A percentile compares a stretch with the other conserved stretches of the same genome.
These are phyloP conservation scores for Alternaria rosae DNA, from an alignment of 2,329 filamentous ascomycete genomes.

Conservation along the genomic window DNA sequence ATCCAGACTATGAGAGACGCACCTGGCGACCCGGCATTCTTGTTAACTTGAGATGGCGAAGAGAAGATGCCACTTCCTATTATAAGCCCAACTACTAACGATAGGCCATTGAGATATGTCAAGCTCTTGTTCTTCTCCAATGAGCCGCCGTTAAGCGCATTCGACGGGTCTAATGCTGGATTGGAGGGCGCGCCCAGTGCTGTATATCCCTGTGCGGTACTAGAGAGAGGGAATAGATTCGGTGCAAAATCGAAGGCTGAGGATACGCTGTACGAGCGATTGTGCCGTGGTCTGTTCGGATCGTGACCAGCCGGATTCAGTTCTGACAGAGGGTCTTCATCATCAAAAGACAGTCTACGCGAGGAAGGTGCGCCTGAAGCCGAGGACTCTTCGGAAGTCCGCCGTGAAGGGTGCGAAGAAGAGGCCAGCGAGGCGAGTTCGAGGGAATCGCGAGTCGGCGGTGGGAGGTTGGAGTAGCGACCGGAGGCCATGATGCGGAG, in stretches of 20 bases:
- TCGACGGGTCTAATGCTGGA: constrained; percentile 59
- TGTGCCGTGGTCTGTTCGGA: constrained; percentile 53
- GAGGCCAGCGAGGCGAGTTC: constrained; percentile 95
- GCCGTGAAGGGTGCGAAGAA: constrained; percentile 71
- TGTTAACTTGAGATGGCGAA: constrained; percentile 90
- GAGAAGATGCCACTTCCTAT: constrained; percentile 98
- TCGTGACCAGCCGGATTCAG: constrained; percentile 62
- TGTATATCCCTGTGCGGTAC: constrained; percentile 79
- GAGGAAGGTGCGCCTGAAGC: constrained; percentile 92
- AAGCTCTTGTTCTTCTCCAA: constrained; percentile 95
- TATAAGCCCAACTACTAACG: constrained; percentile 88
- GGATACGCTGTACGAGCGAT: constrained; percentile 84
- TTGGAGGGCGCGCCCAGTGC: constrained; percentile 80
- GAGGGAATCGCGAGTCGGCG: constrained; percentile 80
- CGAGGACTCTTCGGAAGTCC: constrained; percentile 75
- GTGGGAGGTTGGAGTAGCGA: constrained; percentile 47
- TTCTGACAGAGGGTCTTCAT: constrained; percentile 76
- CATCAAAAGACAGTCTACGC: constrained; percentile 84
- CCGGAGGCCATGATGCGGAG: constrained; percentile 43
- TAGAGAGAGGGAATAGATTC: constrained; percentile 89
- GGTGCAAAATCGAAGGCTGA: constrained; percentile 96
- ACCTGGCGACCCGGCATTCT: constrained; percentile 88
- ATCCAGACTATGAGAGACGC: constrained; percentile 91
- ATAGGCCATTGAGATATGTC: constrained; percentile 92
- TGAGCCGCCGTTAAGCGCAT: constrained; percentile 73